Evolutionary conservation across 2,329 filamentous ascomycete genomes (phyloP).

Genomic region (Lecanicillium sp.): DNA sequence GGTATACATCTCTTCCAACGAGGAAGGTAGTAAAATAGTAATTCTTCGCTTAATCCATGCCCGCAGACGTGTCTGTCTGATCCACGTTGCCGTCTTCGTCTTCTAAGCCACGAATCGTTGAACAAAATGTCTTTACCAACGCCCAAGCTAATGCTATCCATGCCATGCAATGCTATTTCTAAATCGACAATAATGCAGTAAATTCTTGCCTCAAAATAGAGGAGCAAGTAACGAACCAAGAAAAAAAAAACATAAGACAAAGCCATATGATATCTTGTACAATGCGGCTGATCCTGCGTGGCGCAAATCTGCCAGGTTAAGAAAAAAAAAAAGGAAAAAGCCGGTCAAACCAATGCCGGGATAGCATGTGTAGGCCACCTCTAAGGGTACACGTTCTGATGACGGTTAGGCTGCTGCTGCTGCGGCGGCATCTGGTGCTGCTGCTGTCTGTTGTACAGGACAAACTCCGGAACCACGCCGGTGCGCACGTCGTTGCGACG

Average conservation of each 20-base stretch:
- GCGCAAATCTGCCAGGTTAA: background rate
- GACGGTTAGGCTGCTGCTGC: slow-evolving; percentile 14
- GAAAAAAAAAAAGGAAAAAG: background rate
- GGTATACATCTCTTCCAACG: too few relatives aligned
- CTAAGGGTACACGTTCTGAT: slow-evolving; percentile 11
- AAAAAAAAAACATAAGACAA: slow-evolving; percentile 7
- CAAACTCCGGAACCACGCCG: slow-evolving; percentile 63
- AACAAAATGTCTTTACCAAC: slow-evolving; percentile 8
- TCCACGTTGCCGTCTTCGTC: background rate
- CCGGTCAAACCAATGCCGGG: background rate
- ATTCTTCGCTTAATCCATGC: too few relatives aligned
- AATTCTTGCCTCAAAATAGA: background rate
- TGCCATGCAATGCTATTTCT: slow-evolving; percentile 17
- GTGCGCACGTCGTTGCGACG: slow-evolving; percentile 62
- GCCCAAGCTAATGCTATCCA: slow-evolving; percentile 14
- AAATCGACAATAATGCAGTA: slow-evolving; percentile 6
- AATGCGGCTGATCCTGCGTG: too few relatives aligned
- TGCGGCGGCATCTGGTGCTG: slow-evolving; percentile 14
- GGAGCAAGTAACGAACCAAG: background rate
- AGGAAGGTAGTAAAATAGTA: too few relatives aligned
- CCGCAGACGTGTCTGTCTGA: background rate
- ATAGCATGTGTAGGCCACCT: background rate
- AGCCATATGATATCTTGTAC: slow-evolving; percentile 6
- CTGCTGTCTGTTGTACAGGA: slow-evolving; percentile 30
- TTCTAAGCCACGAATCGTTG: background rate